phyloP scores from a whole-genome alignment of 2,329 filamentous ascomycete species.

The Lasiodiplodia theobromae region DNA sequence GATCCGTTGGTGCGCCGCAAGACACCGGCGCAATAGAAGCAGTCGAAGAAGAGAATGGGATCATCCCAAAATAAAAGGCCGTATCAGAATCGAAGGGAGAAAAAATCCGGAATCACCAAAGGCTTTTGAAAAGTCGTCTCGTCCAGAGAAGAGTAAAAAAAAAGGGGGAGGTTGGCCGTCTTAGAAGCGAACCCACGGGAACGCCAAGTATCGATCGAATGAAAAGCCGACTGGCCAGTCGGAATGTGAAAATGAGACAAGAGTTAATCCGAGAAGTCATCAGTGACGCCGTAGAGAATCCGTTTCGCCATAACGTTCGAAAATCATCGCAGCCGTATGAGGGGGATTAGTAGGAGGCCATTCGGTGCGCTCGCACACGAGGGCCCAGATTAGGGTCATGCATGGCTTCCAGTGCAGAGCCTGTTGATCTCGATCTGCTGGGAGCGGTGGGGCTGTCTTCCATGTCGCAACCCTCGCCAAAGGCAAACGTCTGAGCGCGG shows the following conservation, averaged over 20 bases:
- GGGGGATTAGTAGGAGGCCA: conserved; percentile 46
- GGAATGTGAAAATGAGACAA: conserved; percentile 18
- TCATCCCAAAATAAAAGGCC: conserved; percentile 28
- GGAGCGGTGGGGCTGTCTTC: conserved; percentile 67
- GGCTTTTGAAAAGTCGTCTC: conserved; percentile 31
- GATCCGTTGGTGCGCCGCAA: conserved; percentile 23
- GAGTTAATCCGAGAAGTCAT: conserved; percentile 40
- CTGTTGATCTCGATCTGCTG: conserved; percentile 43
- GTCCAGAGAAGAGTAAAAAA: conserved; percentile 27
- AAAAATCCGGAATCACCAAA: conserved; percentile 12
- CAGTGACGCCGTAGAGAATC: conserved; percentile 45
- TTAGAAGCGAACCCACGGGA: conserved; percentile 43
- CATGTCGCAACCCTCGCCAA: conserved; percentile 72
- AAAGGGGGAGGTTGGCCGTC: conserved; percentile 24
- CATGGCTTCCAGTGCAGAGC: conserved; percentile 40
- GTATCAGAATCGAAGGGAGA: not conserved
- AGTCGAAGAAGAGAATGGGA: conserved; percentile 29
- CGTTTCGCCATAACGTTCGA: conserved; percentile 40
- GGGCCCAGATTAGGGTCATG: conserved; percentile 21
- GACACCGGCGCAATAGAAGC: conserved; percentile 29
- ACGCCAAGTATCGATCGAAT: conserved; percentile 40
- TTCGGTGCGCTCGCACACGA: conserved; percentile 38
- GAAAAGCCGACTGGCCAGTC: conserved; percentile 23
- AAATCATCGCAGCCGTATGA: conserved; percentile 29
- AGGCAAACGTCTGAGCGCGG: conserved; percentile 93